Evolutionary conservation across 768 basidiomycete genomes (phyloP), one percentile per base, ranked within the genome.

Genomic region (Austroboletus festivus): DNA sequence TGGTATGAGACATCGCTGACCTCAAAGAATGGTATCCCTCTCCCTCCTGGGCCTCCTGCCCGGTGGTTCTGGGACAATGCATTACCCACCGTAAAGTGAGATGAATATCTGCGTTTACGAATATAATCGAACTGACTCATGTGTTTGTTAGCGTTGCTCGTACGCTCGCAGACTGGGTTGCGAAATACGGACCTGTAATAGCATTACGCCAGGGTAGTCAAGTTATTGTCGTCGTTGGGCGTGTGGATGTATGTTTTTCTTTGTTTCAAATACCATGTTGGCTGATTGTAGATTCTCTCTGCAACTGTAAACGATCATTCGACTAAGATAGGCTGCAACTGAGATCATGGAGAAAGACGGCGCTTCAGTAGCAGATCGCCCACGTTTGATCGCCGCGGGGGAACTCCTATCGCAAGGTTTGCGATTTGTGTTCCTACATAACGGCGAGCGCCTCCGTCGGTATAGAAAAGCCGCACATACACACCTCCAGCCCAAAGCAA

Each of bases 321-420:
- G 30, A 21, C 7, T 12, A n/a, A 22, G 71, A 38, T 67, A 81
- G 60, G 79, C 78, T 5, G 76, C 77, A 0, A 68, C 74, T 0
- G 79, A 82, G 10, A 76, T 82, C 39, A 77, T 83, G 79, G 81
- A 83, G 61, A 77, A 78, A 46, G 76, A 79, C 49, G 80, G 81
- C 0, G 73, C 71, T 0, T 57, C 67, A 0, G 64, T 77, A 11
- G 74, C 67, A 0, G 80, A 82, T 54, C 64, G 81, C 38, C 82
- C 82, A 7, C 57, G 58, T 1, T 71, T 64, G 31, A 74, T 83
- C 26, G 71, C 80, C 1, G 80, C 76, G 0, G 76, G 77, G 0
- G 79, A 82, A 38, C 71, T 77, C 0, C 62, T 81, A 0, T 77
- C 74, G 0, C 75, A 75, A 2, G 79, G 75, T 0, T 74, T 81